Evolutionary conservation across 306 rosid genomes (phyloP), one percentile per base, ranked within the genome.

Genomic region (Citrullus colocynthis): DNA sequence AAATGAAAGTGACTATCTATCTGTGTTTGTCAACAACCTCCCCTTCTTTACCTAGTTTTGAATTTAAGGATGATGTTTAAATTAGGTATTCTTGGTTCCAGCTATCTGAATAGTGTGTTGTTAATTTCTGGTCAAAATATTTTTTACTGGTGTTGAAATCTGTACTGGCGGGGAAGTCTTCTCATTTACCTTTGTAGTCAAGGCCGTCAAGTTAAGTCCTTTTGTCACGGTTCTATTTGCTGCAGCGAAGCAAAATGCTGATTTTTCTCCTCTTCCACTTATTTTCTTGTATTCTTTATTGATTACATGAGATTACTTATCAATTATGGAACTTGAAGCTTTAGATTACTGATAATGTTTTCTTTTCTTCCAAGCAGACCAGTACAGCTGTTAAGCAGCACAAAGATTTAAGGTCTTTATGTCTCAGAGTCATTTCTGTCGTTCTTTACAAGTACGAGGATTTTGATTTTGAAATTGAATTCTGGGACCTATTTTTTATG

Each of bases 351-450:
- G 56, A 75, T 13, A 12, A 13, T 48, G 28, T 9, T 54, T 45
- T 67, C n/a, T 73, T 59, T 48, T 49, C 59, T 79, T 34, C 58
- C 1, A 28, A 84, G 88, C 90, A 95, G 97, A 85, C 84, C 36
- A 66, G 80, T 74, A 67, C 85, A 44, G 67, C 69, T 61, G 59
- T 76, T 80, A 88, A 89, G 87, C 97, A 95, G 86, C 84, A 88
- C 78, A 95, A 88, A 89, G 98, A 92, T 70, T 82, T 89, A 87
- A 92, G 97, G 90, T 95, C 97, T 79, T 81, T 92, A 39, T 92
- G 97, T 85, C 83, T 95, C 85, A 92, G 81, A 86, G 88, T 90
- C 77, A 73, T 92, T 74, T 89, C 93, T 48, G 69, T 52, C 59
- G 91, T 86, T 69, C 93, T 95, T 28, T 81, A 84, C 70, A 95